Evolutionary conservation across 495 filamentous ascomycete genomes (phyloP), one percentile per base, ranked within the genome.

Genomic region (Annulohypoxylon stygium): DNA sequence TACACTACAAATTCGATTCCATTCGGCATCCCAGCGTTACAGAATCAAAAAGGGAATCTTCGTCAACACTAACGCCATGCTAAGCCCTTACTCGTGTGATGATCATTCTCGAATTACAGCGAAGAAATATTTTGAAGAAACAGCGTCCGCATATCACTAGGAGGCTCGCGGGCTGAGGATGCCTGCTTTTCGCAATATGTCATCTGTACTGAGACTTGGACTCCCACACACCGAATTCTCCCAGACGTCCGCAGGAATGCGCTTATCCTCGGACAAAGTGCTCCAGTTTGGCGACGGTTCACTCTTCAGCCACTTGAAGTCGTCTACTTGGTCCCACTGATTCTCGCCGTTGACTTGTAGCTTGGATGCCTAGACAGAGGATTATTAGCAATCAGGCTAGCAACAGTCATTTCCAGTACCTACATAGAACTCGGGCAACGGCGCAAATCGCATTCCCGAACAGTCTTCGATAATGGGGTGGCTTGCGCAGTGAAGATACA

Each of bases 381-480:
- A 65, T 25, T 20, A 61, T 69, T 18, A 73, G 47, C 39, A 20
- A 33, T n/a, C n/a, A 4, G 16, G 1, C 39, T 25, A 8, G 11
- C 20, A 10, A 14, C 2, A 16, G 4, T 16, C 30, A 18, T 1
- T 33, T 5, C 3, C 9, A 2, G 12, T 1, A 86, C 91, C 82
- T 80, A 94, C 91, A 83, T 93, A 92, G 57, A 79, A 78, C 57
- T 83, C 82, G 0, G 92, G 93, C 25, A 95, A 83, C 25, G 91
- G 88, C 7, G 93, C 90, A 79, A 99, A 98, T 41, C 90, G 84
- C 75, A 99, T 86, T 48, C 85, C 85, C 41, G 80, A 87, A 74
- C 95, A 98, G 69, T 94, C 91, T 79, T 99, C 97, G 58, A 99
- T 95, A 70, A 99, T 97, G 2, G 97, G 97, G 64, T 93, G 89